Evolutionary conservation across 805 yeast genomes (phyloP), one percentile per base, ranked within the genome.

Genomic region (Starmerella davenportii): DNA sequence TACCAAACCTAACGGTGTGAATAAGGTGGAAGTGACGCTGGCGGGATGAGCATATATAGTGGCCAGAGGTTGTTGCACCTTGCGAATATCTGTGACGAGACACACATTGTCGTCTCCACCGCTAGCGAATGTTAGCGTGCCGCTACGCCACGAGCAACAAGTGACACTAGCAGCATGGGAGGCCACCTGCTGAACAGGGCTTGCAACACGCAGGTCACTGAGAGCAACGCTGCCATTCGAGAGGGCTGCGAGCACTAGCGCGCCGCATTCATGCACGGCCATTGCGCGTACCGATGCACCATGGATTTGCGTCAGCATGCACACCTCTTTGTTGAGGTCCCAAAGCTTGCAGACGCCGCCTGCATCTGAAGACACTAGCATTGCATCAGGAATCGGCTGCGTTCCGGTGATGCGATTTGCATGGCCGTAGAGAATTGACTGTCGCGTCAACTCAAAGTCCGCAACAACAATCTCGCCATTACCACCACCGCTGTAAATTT

Each of bases 181-280:
- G 21, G 65, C 62, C 3, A 82, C 55, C 8, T 64, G 56, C 53
- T 70, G 63, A 2, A 79, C 65, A 0, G 72, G 62, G 39, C 70
- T 64, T 3, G 95, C 96, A 0, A 77, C 64, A 38, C 98, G 60
- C 30, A 87, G 55, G 58, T 87, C 98, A 95, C 95, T 87, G 2
- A 85, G 53, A 33, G 76, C 61, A 0, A 73, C 74, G 16, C 72
- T 57, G 0, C 76, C 78, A 56, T 87, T 95, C 4, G 75, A 58
- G 0, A 95, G 94, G 3, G 76, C 90, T 11, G 81, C 70, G 1
- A 78, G 76, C 5, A 78, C 49, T 4, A 87, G 55, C 2, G 87
- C 63, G 1, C 96, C 95, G 50, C 81, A 93, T 0, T 67, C 65
- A 14, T 43, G 32, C 15, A 29, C 5, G 8, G 16, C 5, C 19